Percentiles rank a stretch among this genome's conserved stretches.
Conservation (phyloP, 371 early-diverging fungal species). For the Haplosporangium sp. region DNA sequence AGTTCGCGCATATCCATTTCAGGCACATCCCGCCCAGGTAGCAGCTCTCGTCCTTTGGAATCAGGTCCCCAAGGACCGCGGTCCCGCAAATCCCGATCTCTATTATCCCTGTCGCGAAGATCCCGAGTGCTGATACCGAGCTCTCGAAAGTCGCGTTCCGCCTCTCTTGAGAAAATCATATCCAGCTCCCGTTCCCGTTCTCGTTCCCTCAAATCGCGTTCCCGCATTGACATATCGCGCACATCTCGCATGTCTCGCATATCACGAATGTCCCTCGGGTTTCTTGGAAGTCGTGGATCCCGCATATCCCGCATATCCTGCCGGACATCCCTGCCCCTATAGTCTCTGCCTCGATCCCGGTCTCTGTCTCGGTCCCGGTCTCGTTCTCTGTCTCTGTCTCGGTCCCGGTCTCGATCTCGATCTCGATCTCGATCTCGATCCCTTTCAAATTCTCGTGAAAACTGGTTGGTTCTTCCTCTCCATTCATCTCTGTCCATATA, state of each 20-base stretch:
- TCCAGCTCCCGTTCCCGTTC: constrained; percentile 26
- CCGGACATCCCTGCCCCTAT: constrained; percentile 28
- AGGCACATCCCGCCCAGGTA: constrained; percentile 56
- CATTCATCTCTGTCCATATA: constrained; percentile 51
- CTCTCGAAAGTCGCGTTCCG: constrained; percentile 57
- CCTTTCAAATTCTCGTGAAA: constrained; percentile 30
- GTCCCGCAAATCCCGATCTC: constrained; percentile 60
- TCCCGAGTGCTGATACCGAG: constrained; percentile 48
- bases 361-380: no score
- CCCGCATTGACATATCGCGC: constrained; percentile 25
- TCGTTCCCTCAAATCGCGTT: constrained; percentile 17
- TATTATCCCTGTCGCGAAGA: constrained; percentile 53
- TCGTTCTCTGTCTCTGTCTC: no score
- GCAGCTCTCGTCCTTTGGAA: constrained; percentile 52
- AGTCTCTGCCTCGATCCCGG: constrained; percentile 31
- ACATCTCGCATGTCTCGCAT: constrained; percentile 11
- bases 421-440: no score
- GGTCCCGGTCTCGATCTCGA: no score
- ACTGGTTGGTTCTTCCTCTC: constrained; percentile 30
- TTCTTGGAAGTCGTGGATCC: constrained; percentile 24
- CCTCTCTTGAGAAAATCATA: constrained; percentile 5
- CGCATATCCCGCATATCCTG: constrained; percentile 45
- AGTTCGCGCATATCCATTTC: constrained; percentile 62
- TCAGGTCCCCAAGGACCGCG: constrained; percentile 59
- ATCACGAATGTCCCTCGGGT: constrained; percentile 1